A percentile compares a stretch with the other conserved stretches of the same genome.
Evolutionary conservation across 2,329 filamentous ascomycete species (phyloP).

Genomic region (Fusarium lyarnte): DNA sequence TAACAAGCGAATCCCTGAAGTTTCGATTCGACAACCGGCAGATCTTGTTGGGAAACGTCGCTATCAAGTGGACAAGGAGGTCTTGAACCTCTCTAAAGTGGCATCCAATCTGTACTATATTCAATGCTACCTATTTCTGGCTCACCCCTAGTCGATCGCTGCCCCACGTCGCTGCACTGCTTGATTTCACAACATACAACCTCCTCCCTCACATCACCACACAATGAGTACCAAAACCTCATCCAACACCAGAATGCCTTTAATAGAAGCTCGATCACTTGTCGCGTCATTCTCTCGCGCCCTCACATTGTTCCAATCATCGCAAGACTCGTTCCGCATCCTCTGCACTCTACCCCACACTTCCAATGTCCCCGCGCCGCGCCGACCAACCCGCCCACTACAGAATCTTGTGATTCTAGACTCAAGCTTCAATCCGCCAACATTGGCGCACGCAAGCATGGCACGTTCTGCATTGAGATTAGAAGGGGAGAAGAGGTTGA

Average conservation of each 20-base stretch:
- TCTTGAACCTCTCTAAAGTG: too few species aligned
- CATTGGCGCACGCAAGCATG: constrained; percentile 68
- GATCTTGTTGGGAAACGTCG: too few species aligned
- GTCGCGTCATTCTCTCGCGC: constrained; percentile 56
- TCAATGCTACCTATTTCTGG: too few species aligned
- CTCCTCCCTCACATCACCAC: neutral
- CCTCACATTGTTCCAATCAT: constrained; percentile 56
- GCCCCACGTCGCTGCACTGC: neutral
- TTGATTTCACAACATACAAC: neutral
- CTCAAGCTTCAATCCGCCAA: constrained; percentile 76
- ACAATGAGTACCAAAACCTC: constrained; percentile 12
- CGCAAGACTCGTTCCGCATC: constrained; percentile 55
- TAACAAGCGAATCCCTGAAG: too few species aligned
- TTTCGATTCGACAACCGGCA: too few species aligned
- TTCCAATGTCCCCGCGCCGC: constrained; percentile 20
- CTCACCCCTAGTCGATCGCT: neutral
- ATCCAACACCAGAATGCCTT: constrained; percentile 23
- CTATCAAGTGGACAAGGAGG: too few species aligned
- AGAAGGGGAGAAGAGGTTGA: constrained; percentile 48
- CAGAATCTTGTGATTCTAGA: constrained; percentile 66
- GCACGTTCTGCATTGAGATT: constrained; percentile 57
- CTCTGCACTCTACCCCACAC: constrained; percentile 53
- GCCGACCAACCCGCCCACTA: constrained; percentile 32
- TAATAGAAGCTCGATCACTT: constrained; percentile 43
- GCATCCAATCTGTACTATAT: too few species aligned